Evolutionary conservation across 805 yeast genomes (phyloP), one percentile per base, ranked within the genome.

Genomic region (Cyberlindnera americana): DNA sequence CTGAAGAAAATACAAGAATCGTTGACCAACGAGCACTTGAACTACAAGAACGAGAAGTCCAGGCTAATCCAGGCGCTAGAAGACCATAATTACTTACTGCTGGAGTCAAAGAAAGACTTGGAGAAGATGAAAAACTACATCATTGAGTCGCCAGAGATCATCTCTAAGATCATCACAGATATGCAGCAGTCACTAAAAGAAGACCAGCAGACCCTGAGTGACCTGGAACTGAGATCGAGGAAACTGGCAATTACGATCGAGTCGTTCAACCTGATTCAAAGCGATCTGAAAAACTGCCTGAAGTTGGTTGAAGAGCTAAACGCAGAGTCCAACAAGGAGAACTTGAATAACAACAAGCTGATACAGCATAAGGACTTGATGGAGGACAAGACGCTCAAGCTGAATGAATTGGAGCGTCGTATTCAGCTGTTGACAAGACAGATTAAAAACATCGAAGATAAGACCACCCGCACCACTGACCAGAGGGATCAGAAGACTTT

Each of bases 1-100:
- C 65, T 84, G 43, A 82, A 81, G 45, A 71, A 66, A 33, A 59
- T 72, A 2, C 93, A 86, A 56, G 86, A 84, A 52, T 58, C 68
- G 11, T 62, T 84, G 34, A 72, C 82, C 0, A 52, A 64, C 11
- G 88, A 82, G 47, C 86, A 83, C 54, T 67, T 71, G 18, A 72
- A 69, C 32, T 85, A 85, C 60, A 82, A 78, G 59, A 62, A 69
- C 14, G 79, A 79, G 35, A 86, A 85, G 56, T 62, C 67, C n/a
- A 61, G 73, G 29, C 57, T 83, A 38, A 68, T 80, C 14, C 73
- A 74, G 33, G 73, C 76, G 40, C 59, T 83, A 8, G 87, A 84
- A 48, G 80, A 78, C 44, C 72, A 73, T 40, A 77, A 75, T 41
- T 78, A 75, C 40, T 60, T 78, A 30, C 64, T 78, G 14, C 61